phyloP scores from a whole-genome alignment of 164 flowering plant species.

The Cinnamomum micranthum region DNA sequence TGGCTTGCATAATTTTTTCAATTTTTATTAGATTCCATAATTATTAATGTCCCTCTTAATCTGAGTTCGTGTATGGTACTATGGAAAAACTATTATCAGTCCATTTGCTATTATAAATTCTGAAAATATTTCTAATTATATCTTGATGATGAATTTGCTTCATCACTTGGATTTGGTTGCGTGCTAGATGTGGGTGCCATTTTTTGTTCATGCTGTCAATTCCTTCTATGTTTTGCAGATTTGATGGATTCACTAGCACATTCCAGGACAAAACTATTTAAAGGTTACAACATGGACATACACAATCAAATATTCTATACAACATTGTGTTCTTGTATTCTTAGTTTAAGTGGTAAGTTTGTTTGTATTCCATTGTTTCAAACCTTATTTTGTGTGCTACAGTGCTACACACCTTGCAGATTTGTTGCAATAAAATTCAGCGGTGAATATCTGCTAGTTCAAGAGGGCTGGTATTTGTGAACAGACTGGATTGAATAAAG shows the following conservation, averaged over 20 bases:
- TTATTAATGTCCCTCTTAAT: background rate
- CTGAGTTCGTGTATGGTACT: background rate
- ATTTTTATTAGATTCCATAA: background rate
- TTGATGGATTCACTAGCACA: constrained; percentile 98
- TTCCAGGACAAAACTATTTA: constrained; percentile 95
- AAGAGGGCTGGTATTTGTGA: no score
- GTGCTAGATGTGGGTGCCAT: background rate
- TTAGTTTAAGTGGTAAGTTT: constrained; percentile 72
- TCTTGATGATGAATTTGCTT: background rate
- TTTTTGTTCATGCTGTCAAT: background rate
- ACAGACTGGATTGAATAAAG: no score
- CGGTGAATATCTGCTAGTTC: no score
- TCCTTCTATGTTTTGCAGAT: constrained; percentile 40
- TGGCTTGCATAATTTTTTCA: background rate
- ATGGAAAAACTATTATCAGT: background rate
- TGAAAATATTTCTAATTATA: background rate
- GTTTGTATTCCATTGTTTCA: no score
- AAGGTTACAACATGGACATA: constrained; percentile 96
- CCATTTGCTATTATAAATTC: background rate
- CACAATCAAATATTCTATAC: constrained; percentile 98
- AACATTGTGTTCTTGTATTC: constrained; percentile 82
- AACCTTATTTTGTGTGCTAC: no score
- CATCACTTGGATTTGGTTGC: background rate
- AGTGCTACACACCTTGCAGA: no score
- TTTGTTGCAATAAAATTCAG: no score